Percentiles rank a stretch among this genome's conserved stretches.
phyloP scores from a whole-genome alignment of 345 rosid species.

The Bruguiera parviflora region DNA sequence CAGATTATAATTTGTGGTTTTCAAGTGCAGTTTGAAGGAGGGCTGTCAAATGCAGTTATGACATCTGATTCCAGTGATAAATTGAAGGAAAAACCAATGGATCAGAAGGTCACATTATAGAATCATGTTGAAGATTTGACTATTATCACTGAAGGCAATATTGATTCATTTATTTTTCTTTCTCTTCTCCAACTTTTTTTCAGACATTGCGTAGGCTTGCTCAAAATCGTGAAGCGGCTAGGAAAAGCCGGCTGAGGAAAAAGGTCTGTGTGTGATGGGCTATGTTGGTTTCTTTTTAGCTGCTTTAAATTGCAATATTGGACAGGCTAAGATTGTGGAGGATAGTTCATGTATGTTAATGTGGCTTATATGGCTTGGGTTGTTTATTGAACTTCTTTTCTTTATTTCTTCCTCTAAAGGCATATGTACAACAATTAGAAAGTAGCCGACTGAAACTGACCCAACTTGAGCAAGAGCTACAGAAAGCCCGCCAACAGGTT shows the following conservation, averaged over 20 bases:
- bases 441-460: slow-evolving; percentile 86
- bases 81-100: slow-evolving; percentile 73
- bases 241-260: slow-evolving; percentile 93
- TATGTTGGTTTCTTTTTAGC: not conserved
- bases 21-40: slow-evolving; percentile 64
- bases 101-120: slow-evolving; percentile 66
- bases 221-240: slow-evolving; percentile 98
- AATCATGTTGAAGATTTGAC: not conserved
- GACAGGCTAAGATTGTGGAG: not conserved
- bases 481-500: slow-evolving; percentile 96
- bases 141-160: not conserved
- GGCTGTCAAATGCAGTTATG: slow-evolving; percentile 36
- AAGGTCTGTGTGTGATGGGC: slow-evolving; percentile 44
- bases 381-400: not conserved
- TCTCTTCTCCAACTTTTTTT: slow-evolving; percentile 5
- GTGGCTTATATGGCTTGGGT: not conserved
- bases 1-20: slow-evolving; percentile 11
- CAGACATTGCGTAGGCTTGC: slow-evolving; percentile 96
- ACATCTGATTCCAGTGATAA: slow-evolving; percentile 87
- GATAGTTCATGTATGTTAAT: not conserved
- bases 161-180: slow-evolving; percentile 1
- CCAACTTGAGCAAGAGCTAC: slow-evolving; percentile 90
- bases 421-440: slow-evolving; percentile 93
- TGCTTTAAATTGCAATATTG: not conserved
- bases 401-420: slow-evolving; percentile 36